A percentile compares a stretch with the other conserved stretches of the same genome.
These are phyloP conservation scores for Cladorrhinum samala DNA, from an alignment of 495 filamentous ascomycete species.

Conservation along the genomic window DNA sequence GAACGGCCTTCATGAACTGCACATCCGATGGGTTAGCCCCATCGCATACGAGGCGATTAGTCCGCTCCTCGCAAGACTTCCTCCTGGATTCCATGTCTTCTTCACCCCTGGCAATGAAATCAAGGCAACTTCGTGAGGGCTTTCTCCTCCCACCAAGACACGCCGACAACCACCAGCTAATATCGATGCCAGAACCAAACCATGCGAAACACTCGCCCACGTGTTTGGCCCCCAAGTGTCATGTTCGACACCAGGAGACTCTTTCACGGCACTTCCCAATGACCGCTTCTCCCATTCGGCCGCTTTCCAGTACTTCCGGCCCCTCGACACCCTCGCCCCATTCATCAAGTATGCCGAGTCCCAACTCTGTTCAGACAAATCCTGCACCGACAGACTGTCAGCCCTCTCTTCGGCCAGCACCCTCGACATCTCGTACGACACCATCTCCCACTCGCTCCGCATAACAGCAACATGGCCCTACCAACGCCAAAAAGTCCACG, in stretches of 20 bases:
- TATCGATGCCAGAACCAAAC: constrained; percentile 37
- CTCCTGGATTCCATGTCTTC: constrained; percentile 78
- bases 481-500: constrained; percentile 33
- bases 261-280: constrained; percentile 60
- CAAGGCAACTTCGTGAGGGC: constrained; percentile 30
- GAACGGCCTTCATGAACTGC: constrained; percentile 62
- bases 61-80: constrained; percentile 67
- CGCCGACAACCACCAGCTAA: neutral
- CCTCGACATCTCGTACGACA: constrained; percentile 74
- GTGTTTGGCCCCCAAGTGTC: constrained; percentile 52
- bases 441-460: constrained; percentile 57
- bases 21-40: constrained; percentile 70
- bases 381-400: constrained; percentile 28
- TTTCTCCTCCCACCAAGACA: neutral
- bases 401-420: constrained; percentile 46
- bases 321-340: constrained; percentile 48
- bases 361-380: constrained; percentile 48
- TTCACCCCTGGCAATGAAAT: constrained; percentile 54
- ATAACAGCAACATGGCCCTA: constrained; percentile 56
- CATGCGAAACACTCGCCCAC: constrained; percentile 58
- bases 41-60: constrained; percentile 49
- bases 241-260: constrained; percentile 52
- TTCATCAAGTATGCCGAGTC: constrained; percentile 54
- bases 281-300: constrained; percentile 61
- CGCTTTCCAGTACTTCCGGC: constrained; percentile 62